These are phyloP conservation scores for Botrytis cinerea DNA, from an alignment of 2,329 filamentous ascomycete genomes.

Conservation along the genomic window DNA sequence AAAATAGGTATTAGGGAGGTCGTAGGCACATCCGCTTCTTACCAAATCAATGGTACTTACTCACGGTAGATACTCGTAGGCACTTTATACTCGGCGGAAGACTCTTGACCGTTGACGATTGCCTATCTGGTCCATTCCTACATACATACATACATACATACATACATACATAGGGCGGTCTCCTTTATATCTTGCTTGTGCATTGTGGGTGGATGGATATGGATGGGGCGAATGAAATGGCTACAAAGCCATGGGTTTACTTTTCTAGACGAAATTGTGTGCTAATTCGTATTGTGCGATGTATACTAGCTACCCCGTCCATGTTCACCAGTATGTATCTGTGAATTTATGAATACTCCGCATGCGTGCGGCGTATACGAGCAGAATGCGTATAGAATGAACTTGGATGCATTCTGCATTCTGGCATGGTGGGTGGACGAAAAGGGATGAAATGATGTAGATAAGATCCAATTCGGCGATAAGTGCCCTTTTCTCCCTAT, in stretches of 20 bases:
- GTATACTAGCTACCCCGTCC: not conserved
- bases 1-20: not conserved
- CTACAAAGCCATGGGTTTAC: not conserved
- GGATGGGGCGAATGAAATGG: not conserved
- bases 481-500: not conserved
- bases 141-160: not conserved
- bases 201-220: not conserved
- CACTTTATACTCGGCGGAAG: not conserved
- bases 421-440: not conserved
- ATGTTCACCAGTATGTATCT: not conserved
- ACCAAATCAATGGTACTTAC: not conserved
- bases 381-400: not conserved
- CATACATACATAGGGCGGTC: not conserved
- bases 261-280: not conserved
- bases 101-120: not conserved
- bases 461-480: slow-evolving; percentile 18
- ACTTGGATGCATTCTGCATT: not conserved
- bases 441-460: slow-evolving; percentile 5
- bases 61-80: not conserved
- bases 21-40: not conserved
- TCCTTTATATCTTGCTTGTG: not conserved
- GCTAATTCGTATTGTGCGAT: not conserved
- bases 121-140: not conserved
- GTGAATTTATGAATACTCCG: not conserved
- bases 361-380: not conserved